Percentiles rank a stretch among this genome's conserved stretches.
These are phyloP conservation scores for Agrocybe pediades DNA, from an alignment of 768 basidiomycete genomes.

Conservation along the genomic window DNA sequence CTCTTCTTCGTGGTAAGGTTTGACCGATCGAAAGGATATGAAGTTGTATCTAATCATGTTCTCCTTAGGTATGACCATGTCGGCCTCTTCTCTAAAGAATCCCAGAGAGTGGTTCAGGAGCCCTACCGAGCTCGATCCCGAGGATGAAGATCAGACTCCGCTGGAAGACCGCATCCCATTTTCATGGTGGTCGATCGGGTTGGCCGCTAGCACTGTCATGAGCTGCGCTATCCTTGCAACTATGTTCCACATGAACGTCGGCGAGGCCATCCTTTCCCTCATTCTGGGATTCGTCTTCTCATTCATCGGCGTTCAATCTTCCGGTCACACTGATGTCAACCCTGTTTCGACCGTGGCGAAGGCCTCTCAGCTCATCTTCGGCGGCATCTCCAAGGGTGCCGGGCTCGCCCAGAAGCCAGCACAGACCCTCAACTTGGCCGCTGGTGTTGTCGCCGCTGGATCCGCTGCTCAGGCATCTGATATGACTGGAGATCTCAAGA, in stretches of 20 bases:
- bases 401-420: slow-evolving; percentile 33
- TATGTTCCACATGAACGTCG: slow-evolving; percentile 57
- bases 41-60: background rate
- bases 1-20: slow-evolving; percentile 32
- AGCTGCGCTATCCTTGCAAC: slow-evolving; percentile 55
- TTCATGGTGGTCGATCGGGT: slow-evolving; percentile 55
- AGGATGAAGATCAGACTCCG: slow-evolving; percentile 56
- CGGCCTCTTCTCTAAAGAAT: slow-evolving; percentile 21
- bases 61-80: slow-evolving; percentile 16
- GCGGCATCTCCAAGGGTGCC: slow-evolving; percentile 56
- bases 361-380: slow-evolving; percentile 67
- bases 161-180: slow-evolving; percentile 55
- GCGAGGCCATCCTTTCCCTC: slow-evolving; percentile 57
- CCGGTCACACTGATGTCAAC: slow-evolving; percentile 63
- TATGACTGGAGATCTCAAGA: slow-evolving; percentile 71
- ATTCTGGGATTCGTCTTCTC: slow-evolving; percentile 66
- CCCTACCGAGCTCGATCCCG: slow-evolving; percentile 29
- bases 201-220: slow-evolving; percentile 49
- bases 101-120: slow-evolving; percentile 31
- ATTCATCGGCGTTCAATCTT: slow-evolving; percentile 65
- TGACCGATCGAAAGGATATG: background rate
- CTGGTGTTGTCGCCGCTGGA: slow-evolving; percentile 55
- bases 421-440: slow-evolving; percentile 49
- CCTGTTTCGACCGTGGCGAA: slow-evolving; percentile 63
- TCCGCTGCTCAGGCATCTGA: slow-evolving; percentile 60